These are phyloP conservation scores for Beta macrorhiza DNA, from an alignment of 179 eudicot genomes.

Conservation along the genomic window DNA sequence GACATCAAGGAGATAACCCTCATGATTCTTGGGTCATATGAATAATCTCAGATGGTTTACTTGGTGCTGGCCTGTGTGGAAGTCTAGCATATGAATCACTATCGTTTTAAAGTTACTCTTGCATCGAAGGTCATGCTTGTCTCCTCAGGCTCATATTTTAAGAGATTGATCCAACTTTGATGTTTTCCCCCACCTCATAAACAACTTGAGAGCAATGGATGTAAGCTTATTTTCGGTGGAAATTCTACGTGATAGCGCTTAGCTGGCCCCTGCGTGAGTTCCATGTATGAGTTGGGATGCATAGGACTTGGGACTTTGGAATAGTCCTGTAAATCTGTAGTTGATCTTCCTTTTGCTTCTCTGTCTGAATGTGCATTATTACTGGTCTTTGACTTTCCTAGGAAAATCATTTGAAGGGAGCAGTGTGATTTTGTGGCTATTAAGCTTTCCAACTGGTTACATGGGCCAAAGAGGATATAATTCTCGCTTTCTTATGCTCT, in stretches of 20 bases:
- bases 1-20: neutral
- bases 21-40: neutral
- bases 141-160: neutral
- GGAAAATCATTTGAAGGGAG: neutral
- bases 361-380: neutral
- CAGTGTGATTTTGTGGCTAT: neutral
- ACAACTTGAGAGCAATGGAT: neutral
- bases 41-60: neutral
- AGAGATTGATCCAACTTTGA: neutral
- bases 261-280: neutral
- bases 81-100: neutral
- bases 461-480: neutral
- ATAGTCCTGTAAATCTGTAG: neutral
- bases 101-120: neutral
- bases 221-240: neutral
- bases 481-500: neutral
- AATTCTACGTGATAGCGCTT: neutral
- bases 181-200: neutral
- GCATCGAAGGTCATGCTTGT: neutral
- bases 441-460: neutral
- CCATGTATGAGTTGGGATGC: neutral
- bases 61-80: conserved; percentile 1
- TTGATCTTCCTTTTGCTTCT: neutral
- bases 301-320: neutral
- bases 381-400: neutral